phyloP scores from a whole-genome alignment of 352 stramenopile genomes.

The Globisporangium irregulare region DNA sequence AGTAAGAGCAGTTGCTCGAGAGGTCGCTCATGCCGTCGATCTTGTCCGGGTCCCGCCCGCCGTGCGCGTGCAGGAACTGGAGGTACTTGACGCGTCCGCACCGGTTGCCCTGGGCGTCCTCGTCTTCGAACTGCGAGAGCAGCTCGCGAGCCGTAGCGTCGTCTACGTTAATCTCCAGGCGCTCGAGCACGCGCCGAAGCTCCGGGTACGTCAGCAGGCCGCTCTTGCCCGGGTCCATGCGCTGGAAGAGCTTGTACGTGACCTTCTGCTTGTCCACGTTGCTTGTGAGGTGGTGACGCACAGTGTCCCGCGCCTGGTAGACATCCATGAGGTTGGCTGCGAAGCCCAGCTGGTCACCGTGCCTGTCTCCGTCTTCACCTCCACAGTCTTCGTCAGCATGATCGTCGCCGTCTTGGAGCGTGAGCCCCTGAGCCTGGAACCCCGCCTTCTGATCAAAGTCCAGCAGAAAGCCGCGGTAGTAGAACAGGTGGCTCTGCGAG shows the following conservation, averaged over 20 bases:
- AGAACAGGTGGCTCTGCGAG: constrained; percentile 43
- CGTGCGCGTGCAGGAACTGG: constrained; percentile 55
- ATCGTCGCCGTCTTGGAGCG: constrained; percentile 54
- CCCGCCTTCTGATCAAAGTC: constrained; percentile 54
- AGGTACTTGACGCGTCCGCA: constrained; percentile 56
- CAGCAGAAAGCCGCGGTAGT: constrained; percentile 69
- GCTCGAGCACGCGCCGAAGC: constrained; percentile 56
- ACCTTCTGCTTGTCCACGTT: constrained; percentile 42
- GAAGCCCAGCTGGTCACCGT: background rate
- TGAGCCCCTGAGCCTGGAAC: constrained; percentile 48
- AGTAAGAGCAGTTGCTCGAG: constrained; percentile 79
- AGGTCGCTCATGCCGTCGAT: constrained; percentile 63
- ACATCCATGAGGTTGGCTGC: constrained; percentile 23
- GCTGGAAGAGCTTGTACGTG: constrained; percentile 61
- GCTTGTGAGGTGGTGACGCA: constrained; percentile 50
- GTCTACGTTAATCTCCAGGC: constrained; percentile 43
- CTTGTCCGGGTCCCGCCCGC: constrained; percentile 61
- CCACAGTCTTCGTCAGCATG: constrained; percentile 8
- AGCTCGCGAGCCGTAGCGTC: constrained; percentile 40
- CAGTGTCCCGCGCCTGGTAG: constrained; percentile 42
- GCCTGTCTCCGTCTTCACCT: constrained; percentile 1
- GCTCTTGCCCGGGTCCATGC: constrained; percentile 51
- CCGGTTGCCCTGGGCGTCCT: constrained; percentile 45
- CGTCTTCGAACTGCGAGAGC: constrained; percentile 45
- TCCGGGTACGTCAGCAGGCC: constrained; percentile 57